Percentiles rank a stretch among this genome's conserved stretches.
Evolutionary conservation across 139 green algal species (phyloP).

Genomic region (Asterochloris erici): DNA sequence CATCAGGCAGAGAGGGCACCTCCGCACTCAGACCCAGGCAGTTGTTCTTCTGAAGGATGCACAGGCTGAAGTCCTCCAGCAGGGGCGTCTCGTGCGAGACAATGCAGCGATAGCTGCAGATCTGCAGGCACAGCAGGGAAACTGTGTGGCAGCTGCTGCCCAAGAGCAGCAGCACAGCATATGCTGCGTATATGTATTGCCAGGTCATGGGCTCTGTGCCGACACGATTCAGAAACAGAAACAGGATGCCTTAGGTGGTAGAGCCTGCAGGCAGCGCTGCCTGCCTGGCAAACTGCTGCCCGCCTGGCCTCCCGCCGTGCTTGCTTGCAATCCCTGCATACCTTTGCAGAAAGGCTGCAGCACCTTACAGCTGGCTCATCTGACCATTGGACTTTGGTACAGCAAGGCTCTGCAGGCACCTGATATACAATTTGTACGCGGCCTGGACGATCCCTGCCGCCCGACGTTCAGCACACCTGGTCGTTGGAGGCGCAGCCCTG

Average conservation of each 20-base stretch:
- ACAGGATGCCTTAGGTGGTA: not conserved
- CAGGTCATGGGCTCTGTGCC: not conserved
- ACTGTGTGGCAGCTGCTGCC: not conserved
- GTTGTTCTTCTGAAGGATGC: conserved; percentile 96
- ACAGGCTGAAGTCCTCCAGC: conserved; percentile 87
- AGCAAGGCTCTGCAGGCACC: not conserved
- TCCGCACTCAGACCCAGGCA: conserved; percentile 71
- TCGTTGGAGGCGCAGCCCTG: conserved; percentile 79
- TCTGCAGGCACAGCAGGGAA: conserved; percentile 19
- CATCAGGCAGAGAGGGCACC: conserved; percentile 52
- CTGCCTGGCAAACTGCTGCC: not conserved
- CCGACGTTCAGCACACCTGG: conserved; percentile 51
- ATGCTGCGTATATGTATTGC: not conserved
- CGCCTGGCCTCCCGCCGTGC: no score
- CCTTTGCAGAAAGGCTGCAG: not conserved
- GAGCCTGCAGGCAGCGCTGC: not conserved
- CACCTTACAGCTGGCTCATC: conserved; percentile 1
- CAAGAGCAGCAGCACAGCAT: not conserved
- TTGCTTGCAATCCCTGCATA: no score
- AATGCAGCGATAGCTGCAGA: conserved; percentile 86
- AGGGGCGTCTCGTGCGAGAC: conserved; percentile 82
- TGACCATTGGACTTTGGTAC: not conserved
- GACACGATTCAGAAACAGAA: not conserved
- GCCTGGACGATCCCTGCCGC: not conserved
- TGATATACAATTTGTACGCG: not conserved